A percentile compares a stretch with the other conserved stretches of the same genome.
Evolutionary conservation across 805 yeast genomes (phyloP).

Genomic region (Dipodascus albidus): DNA sequence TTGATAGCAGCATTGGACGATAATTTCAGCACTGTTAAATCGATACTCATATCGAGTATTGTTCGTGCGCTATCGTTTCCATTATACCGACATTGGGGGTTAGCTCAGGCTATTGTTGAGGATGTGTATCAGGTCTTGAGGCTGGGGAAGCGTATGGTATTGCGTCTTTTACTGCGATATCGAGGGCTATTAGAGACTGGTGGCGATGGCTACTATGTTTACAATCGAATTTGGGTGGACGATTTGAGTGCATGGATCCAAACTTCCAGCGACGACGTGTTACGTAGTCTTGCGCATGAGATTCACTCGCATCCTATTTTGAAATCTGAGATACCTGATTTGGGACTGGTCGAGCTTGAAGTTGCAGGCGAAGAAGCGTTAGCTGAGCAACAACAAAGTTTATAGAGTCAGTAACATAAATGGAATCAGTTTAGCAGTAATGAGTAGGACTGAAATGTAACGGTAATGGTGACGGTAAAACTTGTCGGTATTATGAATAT

Average conservation of each 20-base stretch:
- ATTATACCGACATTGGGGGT: slow-evolving; percentile 56
- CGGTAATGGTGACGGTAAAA: too few species aligned
- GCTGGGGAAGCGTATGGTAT: slow-evolving; percentile 56
- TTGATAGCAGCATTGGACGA: slow-evolving; percentile 62
- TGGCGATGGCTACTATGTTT: slow-evolving; percentile 72
- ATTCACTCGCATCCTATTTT: slow-evolving; percentile 26
- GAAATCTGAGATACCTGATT: slow-evolving; percentile 15
- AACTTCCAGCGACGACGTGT: slow-evolving; percentile 43
- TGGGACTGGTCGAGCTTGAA: slow-evolving; percentile 18
- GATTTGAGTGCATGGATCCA: slow-evolving; percentile 68
- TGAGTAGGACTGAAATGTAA: neutral
- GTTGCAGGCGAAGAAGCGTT: slow-evolving; percentile 7
- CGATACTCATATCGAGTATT: slow-evolving; percentile 47
- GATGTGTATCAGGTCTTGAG: slow-evolving; percentile 57
- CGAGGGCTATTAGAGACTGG: slow-evolving; percentile 61
- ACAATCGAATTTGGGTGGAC: slow-evolving; percentile 63
- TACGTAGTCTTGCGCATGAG: slow-evolving; percentile 59
- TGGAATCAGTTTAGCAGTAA: too few species aligned
- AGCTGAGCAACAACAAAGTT: neutral
- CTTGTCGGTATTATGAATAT: too few species aligned
- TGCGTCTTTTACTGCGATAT: slow-evolving; percentile 46
- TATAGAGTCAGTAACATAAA: too few species aligned
- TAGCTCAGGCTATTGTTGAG: slow-evolving; percentile 56
- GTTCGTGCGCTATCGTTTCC: slow-evolving; percentile 75
- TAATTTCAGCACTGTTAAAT: slow-evolving; percentile 33